Evolutionary conservation across 1,284 basidiomycete genomes (phyloP).

Genomic region (Austropuccinia psidii): DNA sequence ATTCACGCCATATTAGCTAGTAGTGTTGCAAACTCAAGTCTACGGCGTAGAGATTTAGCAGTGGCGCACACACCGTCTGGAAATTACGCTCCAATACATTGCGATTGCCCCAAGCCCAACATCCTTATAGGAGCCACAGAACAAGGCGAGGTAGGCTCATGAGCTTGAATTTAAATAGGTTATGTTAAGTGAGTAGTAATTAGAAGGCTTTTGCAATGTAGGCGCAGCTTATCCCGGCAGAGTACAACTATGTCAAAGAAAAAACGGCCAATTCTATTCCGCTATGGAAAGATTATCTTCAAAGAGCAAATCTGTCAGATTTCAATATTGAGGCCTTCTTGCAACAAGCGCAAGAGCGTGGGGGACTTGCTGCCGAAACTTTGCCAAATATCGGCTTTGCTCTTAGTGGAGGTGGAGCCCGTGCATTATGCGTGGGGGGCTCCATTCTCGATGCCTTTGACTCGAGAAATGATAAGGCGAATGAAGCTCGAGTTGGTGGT

Average conservation of each 20-base stretch:
- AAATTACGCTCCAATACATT: constrained; percentile 22
- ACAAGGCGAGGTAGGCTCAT: background rate
- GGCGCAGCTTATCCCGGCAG: background rate
- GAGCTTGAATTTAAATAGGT: no score
- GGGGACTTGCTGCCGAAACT: constrained; percentile 3
- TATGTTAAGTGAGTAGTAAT: background rate
- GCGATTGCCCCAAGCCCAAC: constrained; percentile 4
- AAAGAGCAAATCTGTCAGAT: background rate
- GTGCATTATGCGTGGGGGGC: constrained; percentile 18
- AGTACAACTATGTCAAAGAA: constrained; percentile 13
- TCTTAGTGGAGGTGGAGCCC: constrained; percentile 17
- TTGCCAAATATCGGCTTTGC: constrained; percentile 25
- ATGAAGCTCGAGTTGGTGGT: constrained; percentile 21
- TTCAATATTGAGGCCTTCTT: constrained; percentile 25
- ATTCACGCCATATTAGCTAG: no score
- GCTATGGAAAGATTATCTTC: constrained; percentile 17
- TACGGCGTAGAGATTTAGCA: constrained; percentile 22
- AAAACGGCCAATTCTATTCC: constrained; percentile 29
- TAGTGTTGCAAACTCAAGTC: no score
- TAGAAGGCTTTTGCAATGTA: background rate
- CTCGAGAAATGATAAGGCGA: constrained; percentile 11
- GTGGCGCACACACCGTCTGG: constrained; percentile 3
- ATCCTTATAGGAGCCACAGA: background rate
- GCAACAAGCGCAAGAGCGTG: background rate
- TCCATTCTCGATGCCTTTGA: constrained; percentile 31